Conservation (phyloP, 2,329 filamentous ascomycete species). For the Paecilomyces sp. region DNA sequence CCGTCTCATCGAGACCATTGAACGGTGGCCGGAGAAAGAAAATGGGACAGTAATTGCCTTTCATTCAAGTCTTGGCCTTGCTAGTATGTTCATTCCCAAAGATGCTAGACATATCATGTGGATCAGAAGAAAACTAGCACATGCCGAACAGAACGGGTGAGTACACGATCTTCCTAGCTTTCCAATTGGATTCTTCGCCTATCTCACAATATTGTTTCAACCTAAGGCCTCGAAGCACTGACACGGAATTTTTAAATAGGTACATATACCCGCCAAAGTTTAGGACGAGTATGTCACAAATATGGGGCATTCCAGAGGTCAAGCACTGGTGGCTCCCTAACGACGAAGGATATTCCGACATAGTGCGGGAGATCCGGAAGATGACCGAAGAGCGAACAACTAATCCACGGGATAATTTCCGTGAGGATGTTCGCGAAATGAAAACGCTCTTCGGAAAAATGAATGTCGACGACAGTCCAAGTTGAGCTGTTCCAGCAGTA, state of each 20-base stretch:
- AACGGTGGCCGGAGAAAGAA: conserved; percentile 62
- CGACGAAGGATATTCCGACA: conserved; percentile 64
- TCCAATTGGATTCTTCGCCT: conserved; percentile 1
- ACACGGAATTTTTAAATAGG: conserved; percentile 38
- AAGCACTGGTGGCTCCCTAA: conserved; percentile 86
- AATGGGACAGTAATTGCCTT: conserved; percentile 64
- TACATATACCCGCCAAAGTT: conserved; percentile 75
- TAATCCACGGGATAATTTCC: conserved; percentile 43
- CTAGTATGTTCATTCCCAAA: conserved; percentile 70
- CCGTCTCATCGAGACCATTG: conserved; percentile 71
- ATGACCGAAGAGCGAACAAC: conserved; percentile 73
- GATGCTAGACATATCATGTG: conserved; percentile 68
- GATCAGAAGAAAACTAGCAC: conserved; percentile 70
- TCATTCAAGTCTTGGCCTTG: conserved; percentile 70
- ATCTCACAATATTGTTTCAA: background rate
- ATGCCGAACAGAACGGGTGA: conserved; percentile 72
- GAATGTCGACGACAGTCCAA: conserved; percentile 42
- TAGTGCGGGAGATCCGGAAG: conserved; percentile 68
- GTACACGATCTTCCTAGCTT: conserved; percentile 21
- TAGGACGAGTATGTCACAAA: conserved; percentile 65
- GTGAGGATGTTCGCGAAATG: conserved; percentile 66
- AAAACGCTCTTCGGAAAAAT: conserved; percentile 64
- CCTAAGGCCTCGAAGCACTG: background rate
- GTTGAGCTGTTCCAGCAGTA: conserved; percentile 18
- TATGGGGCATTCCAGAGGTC: conserved; percentile 66